Evolutionary conservation across 371 early-diverging fungal species (phyloP).

Genomic region (Lichtheimia hyalospora): DNA sequence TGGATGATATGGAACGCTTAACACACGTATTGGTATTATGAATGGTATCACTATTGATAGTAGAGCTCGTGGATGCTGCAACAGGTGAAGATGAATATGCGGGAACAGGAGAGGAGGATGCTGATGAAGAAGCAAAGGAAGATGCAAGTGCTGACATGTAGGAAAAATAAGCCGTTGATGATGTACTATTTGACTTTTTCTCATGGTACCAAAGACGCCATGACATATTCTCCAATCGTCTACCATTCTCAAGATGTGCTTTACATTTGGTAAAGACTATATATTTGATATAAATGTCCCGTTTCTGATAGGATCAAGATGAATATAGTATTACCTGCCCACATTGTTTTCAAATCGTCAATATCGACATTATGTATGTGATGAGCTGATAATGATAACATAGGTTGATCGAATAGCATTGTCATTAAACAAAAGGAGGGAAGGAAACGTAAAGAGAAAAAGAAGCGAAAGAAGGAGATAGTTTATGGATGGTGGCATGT

Average conservation of each 20-base stretch:
- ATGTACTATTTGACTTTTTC: conserved; percentile 6
- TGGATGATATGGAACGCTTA: conserved; percentile 32
- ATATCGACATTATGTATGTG: conserved; percentile 8
- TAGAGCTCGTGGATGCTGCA: conserved; percentile 9
- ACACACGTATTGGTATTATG: conserved; percentile 37
- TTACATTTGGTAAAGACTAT: conserved; percentile 45
- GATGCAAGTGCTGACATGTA: conserved; percentile 1
- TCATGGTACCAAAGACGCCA: conserved; percentile 36
- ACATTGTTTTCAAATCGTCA: conserved; percentile 10
- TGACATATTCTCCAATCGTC: conserved; percentile 45
- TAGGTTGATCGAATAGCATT: conserved; percentile 9
- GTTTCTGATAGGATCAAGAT: background rate
- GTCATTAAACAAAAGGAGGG: conserved; percentile 1
- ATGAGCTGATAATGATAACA: conserved; percentile 10
- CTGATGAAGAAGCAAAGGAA: conserved; percentile 4
- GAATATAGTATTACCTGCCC: conserved; percentile 2
- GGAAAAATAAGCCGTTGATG: background rate
- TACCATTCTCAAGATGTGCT: conserved; percentile 43
- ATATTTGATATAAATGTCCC: no score
- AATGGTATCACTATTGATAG: conserved; percentile 3
- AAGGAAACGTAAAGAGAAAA: conserved; percentile 1
- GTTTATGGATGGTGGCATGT: background rate
- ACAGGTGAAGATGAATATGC: background rate
- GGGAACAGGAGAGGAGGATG: background rate
- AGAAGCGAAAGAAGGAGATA: conserved; percentile 4